A percentile compares a stretch with the other conserved stretches of the same genome.
Conservation (phyloP, 257 asterid species). For the Apocynum venetum region DNA sequence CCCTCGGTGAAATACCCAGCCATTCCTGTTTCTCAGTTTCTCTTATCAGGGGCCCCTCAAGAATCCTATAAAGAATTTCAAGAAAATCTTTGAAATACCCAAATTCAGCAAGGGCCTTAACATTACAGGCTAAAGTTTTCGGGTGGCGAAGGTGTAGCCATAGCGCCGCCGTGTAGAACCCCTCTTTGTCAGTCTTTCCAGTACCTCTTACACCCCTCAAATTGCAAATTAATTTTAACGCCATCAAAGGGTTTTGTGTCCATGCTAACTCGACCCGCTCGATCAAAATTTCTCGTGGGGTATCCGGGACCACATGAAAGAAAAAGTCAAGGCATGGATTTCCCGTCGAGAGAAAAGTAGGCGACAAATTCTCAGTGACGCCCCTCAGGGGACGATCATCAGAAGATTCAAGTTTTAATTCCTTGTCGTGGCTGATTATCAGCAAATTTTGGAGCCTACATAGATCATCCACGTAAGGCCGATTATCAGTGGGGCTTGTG, state of each 20-base stretch:
- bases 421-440: background rate
- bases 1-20: background rate
- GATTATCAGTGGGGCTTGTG: background rate
- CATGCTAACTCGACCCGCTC: conserved; percentile 20
- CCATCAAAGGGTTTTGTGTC: conserved; percentile 19
- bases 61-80: conserved; percentile 31
- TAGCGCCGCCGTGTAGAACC: conserved; percentile 22
- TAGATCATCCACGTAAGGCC: background rate
- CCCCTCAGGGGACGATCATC: conserved; percentile 19
- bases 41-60: conserved; percentile 21
- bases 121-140: conserved; percentile 18
- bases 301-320: conserved; percentile 27
- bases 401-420: background rate
- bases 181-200: conserved; percentile 28
- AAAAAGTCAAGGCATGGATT: conserved; percentile 53
- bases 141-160: conserved; percentile 24
- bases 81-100: conserved; percentile 32
- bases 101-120: conserved; percentile 20
- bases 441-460: background rate
- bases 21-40: conserved; percentile 1
- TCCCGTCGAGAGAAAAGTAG: conserved; percentile 40
- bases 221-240: conserved; percentile 25
- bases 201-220: conserved; percentile 30
- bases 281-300: conserved; percentile 12
- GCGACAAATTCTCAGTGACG: conserved; percentile 37